Conservation (phyloP, 2,329 filamentous ascomycete species). For the Colletotrichum paranaense region DNA sequence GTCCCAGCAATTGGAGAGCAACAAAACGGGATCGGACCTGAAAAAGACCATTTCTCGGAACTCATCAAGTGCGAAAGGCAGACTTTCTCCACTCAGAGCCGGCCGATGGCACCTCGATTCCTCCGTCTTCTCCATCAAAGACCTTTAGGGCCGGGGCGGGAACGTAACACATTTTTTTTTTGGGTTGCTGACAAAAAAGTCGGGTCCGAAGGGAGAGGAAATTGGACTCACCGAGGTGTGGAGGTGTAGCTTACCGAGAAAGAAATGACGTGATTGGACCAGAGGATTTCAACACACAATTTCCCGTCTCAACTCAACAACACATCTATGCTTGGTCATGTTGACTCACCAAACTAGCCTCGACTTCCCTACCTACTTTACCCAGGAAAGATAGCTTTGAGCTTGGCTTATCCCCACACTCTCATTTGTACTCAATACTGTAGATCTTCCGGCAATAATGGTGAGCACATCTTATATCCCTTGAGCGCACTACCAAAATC, state of each 20-base stretch:
- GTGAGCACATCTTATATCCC: not conserved
- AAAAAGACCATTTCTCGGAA: not conserved
- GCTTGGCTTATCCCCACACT: too few species aligned
- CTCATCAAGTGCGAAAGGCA: not conserved
- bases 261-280: slow-evolving; percentile 31
- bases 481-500: not conserved
- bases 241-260: slow-evolving; percentile 14
- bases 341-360: too few species aligned
- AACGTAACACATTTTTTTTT: not conserved
- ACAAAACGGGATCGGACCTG: too few species aligned
- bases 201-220: not conserved
- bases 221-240: not conserved
- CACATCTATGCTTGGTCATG: not conserved
- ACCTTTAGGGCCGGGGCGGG: not conserved
- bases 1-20: not conserved
- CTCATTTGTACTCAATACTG: too few species aligned
- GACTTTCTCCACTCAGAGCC: not conserved
- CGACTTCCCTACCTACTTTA: too few species aligned
- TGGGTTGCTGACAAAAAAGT: not conserved
- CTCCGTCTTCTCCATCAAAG: not conserved
- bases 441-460: slow-evolving; percentile 42
- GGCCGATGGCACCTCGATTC: not conserved
- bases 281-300: slow-evolving; percentile 31
- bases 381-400: too few species aligned
- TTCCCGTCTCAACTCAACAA: not conserved